Evolutionary conservation across 2,329 filamentous ascomycete genomes (phyloP), one percentile per base, ranked within the genome.

Genomic region (Septoria linicola): DNA sequence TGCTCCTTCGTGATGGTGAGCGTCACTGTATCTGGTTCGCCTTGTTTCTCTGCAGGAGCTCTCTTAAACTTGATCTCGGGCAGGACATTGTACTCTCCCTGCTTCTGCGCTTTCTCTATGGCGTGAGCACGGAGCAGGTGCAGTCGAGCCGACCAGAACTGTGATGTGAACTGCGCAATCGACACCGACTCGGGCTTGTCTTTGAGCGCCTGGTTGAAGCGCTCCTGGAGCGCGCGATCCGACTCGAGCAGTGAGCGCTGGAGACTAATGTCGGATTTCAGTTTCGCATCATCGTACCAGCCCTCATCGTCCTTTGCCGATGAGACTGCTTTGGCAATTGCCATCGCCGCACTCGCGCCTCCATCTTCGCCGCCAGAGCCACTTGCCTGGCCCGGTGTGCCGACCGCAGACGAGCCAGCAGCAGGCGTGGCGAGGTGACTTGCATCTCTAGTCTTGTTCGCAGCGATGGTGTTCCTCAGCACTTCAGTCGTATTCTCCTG

Each of bases 91-190:
- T 96, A 96, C 3, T 89, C 84, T 4, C 92, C 93, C 59, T 88
- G 86, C 61, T 84, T 87, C 73, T 99, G 95, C 53, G 82, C 84
- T 49, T 81, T 84, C 70, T 97, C 90, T 39, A 96, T 93, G 1
- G 90, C 91, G 72, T 96, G 88, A 0, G 92, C 87, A 10, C 93
- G 87, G 23, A 99, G 78, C 25, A 96, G 76, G 67, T 89, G 89
- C 40, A 91, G 81, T 39, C 95, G 81, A 1, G 89, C 89, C 1
- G 89, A 89, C 93, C 93, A 99, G 73, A 99, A 99, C 68, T 96
- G 92, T 1, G 83, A 78, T 60, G 92, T 90, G 69, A 97, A 96
- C 37, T 90, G 85, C 1, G 81, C 81, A 21, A 87, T 83, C 0
- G 86, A 85, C 55, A 97, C 85, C 2, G 87, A 84, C 6, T 92